Percentiles rank a stretch among this genome's conserved stretches.
Conservation (phyloP, 805 yeast species). For the Barnettozyma populi region DNA sequence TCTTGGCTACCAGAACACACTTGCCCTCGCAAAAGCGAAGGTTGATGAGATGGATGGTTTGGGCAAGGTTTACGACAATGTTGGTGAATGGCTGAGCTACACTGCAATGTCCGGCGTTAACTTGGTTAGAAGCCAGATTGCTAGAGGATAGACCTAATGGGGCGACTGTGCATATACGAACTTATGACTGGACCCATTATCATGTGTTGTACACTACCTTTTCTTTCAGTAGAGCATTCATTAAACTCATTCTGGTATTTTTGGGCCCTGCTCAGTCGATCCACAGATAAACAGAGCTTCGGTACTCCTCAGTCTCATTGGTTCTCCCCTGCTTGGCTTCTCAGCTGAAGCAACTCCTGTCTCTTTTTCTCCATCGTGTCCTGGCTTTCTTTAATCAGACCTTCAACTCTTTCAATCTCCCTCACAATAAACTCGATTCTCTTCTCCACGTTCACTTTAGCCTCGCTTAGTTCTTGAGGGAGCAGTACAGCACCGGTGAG, state of each 20-base stretch:
- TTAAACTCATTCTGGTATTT: not conserved
- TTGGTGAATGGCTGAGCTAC: constrained; percentile 74
- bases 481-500: constrained; percentile 87
- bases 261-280: not conserved
- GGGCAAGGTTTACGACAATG: constrained; percentile 56
- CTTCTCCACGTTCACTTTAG: constrained; percentile 76
- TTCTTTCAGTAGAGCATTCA: too few species aligned
- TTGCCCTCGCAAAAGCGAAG: constrained; percentile 56
- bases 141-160: constrained; percentile 44
- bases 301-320: not conserved
- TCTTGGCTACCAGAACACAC: constrained; percentile 47
- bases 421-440: constrained; percentile 81
- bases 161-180: constrained; percentile 2
- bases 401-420: constrained; percentile 77
- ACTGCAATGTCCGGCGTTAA: constrained; percentile 54
- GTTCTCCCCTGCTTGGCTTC: constrained; percentile 25
- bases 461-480: constrained; percentile 84
- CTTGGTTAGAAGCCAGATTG: constrained; percentile 62
- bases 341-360: constrained; percentile 43
- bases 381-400: constrained; percentile 54
- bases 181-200: not conserved
- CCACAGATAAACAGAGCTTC: too few species aligned
- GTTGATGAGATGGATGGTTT: constrained; percentile 45
- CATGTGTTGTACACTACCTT: not conserved
- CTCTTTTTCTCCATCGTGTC: constrained; percentile 53